Percentiles rank a stretch among this genome's conserved stretches.
These are phyloP conservation scores for Larix kaempferi DNA, from an alignment of 75 land plant species.

Conservation along the genomic window DNA sequence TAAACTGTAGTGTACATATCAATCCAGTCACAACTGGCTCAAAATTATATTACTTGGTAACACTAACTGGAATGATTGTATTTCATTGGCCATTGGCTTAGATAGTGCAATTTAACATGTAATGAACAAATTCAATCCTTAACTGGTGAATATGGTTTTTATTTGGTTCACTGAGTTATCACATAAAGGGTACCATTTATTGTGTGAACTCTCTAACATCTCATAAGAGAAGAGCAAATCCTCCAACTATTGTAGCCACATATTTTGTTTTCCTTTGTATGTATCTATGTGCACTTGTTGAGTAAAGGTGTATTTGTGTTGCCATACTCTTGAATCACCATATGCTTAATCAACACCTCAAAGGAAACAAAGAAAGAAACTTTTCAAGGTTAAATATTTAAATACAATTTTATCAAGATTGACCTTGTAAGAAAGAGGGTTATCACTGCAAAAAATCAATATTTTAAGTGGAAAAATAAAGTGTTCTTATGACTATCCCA, in stretches of 20 bases:
- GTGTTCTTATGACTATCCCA: constrained; percentile 68
- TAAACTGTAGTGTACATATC: background rate
- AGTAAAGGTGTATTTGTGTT: background rate
- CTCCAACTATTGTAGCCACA: too few relatives aligned
- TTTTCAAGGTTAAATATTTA: background rate
- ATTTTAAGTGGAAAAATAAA: constrained; percentile 58
- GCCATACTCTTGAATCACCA: background rate
- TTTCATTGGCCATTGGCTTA: too few relatives aligned
- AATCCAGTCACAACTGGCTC: background rate
- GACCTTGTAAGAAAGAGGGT: constrained; percentile 65
- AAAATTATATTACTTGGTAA: too few relatives aligned
- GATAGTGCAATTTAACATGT: too few relatives aligned
- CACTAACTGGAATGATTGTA: too few relatives aligned
- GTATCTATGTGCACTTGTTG: background rate
- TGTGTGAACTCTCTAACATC: too few relatives aligned
- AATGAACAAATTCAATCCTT: too few relatives aligned
- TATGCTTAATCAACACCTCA: background rate
- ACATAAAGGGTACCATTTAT: too few relatives aligned
- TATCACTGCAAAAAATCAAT: constrained; percentile 79
- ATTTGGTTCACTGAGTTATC: too few relatives aligned
- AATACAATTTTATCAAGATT: constrained; percentile 21
- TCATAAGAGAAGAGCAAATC: too few relatives aligned
- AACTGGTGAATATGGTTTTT: too few relatives aligned
- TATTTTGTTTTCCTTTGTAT: too few relatives aligned
- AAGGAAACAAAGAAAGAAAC: background rate